Base-by-base conservation (phyloP, 2,329 filamentous ascomycete species). In the Pseudogymnoascus sp. region DNA sequence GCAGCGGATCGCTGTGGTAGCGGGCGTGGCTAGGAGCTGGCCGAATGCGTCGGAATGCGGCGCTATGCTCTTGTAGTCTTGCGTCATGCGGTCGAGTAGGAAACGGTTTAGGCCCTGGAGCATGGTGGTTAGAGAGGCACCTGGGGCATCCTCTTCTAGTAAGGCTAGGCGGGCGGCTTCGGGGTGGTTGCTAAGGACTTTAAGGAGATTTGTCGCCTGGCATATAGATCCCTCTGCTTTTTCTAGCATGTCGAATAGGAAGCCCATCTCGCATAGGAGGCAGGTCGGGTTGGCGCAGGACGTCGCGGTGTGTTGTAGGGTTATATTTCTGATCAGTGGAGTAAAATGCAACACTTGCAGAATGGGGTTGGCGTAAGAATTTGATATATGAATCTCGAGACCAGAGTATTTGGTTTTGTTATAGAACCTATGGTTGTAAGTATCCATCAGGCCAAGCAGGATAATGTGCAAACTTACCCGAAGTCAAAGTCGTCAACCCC, bases 401-500 rank as follows among this genome's bases (percentile, higher is more conserved):
- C 95, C 95, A 8, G 95, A 96, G 72, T 91, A 96, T 23, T 80
- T 81, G 1, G 96, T 97, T 73, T 90, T 92, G 76, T 99, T 99
- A 80, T 96, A 99, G 75, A 91, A 97, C 64, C 91, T 91, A 67
- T 11, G 12, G 7, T 21, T 16, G 64, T 73, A 63, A 68, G 67
- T 69, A 47, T 71, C 12, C 21, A 7, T 34, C 40, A 16, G 16
- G 23, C n/a, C 21, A 8, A 59, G 18, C 26, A 26, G 4, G 21
- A 18, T 16, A 5, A 36, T 61, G 59, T 34, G 29, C 16, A 57
- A 40, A 76, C 85, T 71, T 78, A 91, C 86, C 89, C 89, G 76
- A 99, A 99, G 75, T 99, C 95, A 74, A 99, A 99, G 75, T 99
- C 96, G 71, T 97, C 93, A n/a, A 99, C 92, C 18, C 95, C 95